phyloP scores from a whole-genome alignment of 257 asterid genomes.

The Solanum ahanhuiri region DNA sequence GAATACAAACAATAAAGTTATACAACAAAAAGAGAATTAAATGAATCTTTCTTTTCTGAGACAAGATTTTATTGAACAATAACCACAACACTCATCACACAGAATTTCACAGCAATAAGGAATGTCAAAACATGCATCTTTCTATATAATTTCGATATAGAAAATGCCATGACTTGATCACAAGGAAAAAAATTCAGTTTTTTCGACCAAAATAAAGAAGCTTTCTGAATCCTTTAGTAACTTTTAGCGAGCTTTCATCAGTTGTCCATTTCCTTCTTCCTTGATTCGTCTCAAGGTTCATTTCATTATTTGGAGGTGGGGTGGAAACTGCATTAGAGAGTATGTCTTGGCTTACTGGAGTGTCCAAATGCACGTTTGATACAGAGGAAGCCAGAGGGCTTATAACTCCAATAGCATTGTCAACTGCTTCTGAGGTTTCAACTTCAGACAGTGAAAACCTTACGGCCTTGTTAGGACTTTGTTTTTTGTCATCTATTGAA shows the following conservation, averaged over 20 bases:
- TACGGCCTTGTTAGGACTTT: not conserved
- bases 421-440: not conserved
- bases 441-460: not conserved
- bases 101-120: not conserved
- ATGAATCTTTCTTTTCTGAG: not conserved
- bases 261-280: conserved; percentile 61
- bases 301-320: conserved; percentile 35
- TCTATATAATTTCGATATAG: not conserved
- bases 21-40: not conserved
- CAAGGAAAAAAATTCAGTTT: conserved; percentile 16
- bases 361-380: conserved; percentile 12
- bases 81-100: not conserved
- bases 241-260: conserved; percentile 47
- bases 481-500: conserved; percentile 14
- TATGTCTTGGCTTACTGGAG: conserved; percentile 25
- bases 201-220: conserved; percentile 62
- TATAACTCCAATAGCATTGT: not conserved
- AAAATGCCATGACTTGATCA: not conserved
- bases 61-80: not conserved
- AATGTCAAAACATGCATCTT: not conserved
- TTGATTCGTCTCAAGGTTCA: conserved; percentile 20
- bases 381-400: conserved; percentile 6
- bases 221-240: conserved; percentile 60
- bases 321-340: conserved; percentile 27
- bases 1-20: not conserved